Base-by-base conservation (phyloP, 2,329 filamentous ascomycete genomes). In the Colletotrichum liaoningense region DNA sequence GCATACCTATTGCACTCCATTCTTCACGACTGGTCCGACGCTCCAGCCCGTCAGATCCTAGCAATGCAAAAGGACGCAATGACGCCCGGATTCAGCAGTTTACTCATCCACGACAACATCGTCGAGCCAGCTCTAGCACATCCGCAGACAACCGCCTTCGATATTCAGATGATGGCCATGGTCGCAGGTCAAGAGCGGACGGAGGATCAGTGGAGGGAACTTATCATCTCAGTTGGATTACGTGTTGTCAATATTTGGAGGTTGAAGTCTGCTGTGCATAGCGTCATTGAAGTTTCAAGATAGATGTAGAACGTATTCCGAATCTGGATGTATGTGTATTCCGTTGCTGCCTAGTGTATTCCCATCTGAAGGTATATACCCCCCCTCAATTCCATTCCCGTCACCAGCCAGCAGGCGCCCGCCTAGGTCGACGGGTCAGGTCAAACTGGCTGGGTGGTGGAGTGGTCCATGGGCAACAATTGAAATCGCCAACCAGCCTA, bases 21-120 rank as follows among this genome's bases (percentile, higher is more conserved):
- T 62, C 81, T 90, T 12, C 88, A 90, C 77, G 88, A 90, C 79
- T 89, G 87, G 87, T 83, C 87, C 0, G 87, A 89, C 67, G 79
- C 81, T 16, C 81, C 86, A 59, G 79, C 79, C 4, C 73, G 81
- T 9, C 77, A 78, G 64, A 86, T 88, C 58, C 78, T 86, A 52
- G 81, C 79, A 42, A 82, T 80, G 1, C 78, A 89, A 35, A 77
- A 84, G 0, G 84, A 86, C 1, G 82, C 84, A 38, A 75, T 89
- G 75, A 83, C 85, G 72, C 80, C 85, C 2, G 83, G 88, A 3
- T 56, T 22, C 58, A 80, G 83, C 35, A 78, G 78, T 16, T 76
- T 85, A 2, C 73, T 85, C 7, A 73, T 85, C 35, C 79, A 82
- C 54, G 83, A 85, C 59, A 81, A 81, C 69, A 80, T 84, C 14